Conservation (phyloP, 2,329 filamentous ascomycete species). For the Botrytis fragariae region DNA sequence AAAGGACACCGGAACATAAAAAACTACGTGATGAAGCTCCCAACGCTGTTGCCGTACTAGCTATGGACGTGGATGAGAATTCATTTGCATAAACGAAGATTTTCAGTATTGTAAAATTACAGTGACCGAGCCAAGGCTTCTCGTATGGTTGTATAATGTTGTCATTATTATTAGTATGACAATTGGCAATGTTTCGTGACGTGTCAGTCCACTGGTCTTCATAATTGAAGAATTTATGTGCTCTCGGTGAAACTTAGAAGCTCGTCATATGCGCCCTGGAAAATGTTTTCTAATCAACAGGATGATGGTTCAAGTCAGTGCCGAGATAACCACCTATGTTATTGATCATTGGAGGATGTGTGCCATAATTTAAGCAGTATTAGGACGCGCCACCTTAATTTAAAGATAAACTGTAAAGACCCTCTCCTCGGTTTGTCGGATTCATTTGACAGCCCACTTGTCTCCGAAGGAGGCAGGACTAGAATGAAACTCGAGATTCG, state of each 20-base stretch:
- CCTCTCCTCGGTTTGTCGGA: not conserved
- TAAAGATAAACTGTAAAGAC: not conserved
- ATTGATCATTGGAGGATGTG: not conserved
- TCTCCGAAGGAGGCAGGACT: not conserved
- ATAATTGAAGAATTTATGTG: not conserved
- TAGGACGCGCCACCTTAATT: not conserved
- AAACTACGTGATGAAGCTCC: not conserved
- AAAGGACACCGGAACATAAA: rapidly evolving
- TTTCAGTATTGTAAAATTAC: not conserved
- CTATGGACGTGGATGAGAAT: not conserved
- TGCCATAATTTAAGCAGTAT: not conserved
- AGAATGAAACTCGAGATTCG: not conserved
- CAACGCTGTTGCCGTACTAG: not conserved
- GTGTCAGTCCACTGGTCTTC: not conserved
- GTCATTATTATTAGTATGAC: not conserved
- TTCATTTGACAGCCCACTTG: not conserved
- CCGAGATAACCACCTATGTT: rapidly evolving
- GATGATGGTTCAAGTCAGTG: not conserved
- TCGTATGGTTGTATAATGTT: not conserved
- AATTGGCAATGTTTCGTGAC: not conserved
- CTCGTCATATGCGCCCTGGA: not conserved
- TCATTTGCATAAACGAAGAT: not conserved
- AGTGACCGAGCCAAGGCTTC: not conserved
- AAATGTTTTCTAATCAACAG: not conserved
- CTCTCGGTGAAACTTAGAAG: not conserved